Conservation (phyloP, 495 filamentous ascomycete species). For the Articulospora tetracladia region DNA sequence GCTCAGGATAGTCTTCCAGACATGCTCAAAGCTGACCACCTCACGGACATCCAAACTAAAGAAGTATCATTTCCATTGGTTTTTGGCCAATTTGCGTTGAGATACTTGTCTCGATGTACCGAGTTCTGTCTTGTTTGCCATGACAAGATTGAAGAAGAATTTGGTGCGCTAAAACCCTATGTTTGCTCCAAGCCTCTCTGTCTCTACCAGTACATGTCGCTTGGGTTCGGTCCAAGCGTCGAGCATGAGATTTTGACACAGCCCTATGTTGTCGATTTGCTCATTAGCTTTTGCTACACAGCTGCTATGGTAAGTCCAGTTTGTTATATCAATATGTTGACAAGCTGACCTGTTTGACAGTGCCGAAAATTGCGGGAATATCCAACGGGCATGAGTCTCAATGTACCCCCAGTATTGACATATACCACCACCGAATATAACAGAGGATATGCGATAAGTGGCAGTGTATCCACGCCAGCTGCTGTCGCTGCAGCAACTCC, state of each 20-base stretch:
- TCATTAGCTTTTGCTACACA: conserved; percentile 78
- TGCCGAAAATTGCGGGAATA: conserved; percentile 48
- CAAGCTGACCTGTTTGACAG: background rate
- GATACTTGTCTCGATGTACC: conserved; percentile 77
- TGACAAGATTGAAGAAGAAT: conserved; percentile 55
- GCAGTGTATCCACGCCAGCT: background rate
- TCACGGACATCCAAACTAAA: conserved; percentile 28
- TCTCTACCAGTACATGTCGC: conserved; percentile 86
- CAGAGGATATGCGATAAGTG: background rate
- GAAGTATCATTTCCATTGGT: conserved; percentile 27
- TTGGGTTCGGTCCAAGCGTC: conserved; percentile 80
- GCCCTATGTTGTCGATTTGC: conserved; percentile 80
- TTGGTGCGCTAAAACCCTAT: conserved; percentile 89
- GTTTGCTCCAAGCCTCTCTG: conserved; percentile 81
- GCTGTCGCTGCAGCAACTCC: background rate
- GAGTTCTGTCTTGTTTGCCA: conserved; percentile 90
- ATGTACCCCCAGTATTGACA: conserved; percentile 46
- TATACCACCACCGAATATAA: background rate
- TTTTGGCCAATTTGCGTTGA: conserved; percentile 59
- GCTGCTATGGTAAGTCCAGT: conserved; percentile 28
- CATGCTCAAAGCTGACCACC: conserved; percentile 47
- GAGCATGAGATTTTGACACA: conserved; percentile 81
- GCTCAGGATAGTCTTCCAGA: conserved; percentile 26
- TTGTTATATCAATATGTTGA: background rate
- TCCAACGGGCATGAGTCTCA: conserved; percentile 65